Percentiles rank a stretch among this genome's conserved stretches.
phyloP scores from a whole-genome alignment of 208 protist genomes.

The Trypanosoma melophagium region DNA sequence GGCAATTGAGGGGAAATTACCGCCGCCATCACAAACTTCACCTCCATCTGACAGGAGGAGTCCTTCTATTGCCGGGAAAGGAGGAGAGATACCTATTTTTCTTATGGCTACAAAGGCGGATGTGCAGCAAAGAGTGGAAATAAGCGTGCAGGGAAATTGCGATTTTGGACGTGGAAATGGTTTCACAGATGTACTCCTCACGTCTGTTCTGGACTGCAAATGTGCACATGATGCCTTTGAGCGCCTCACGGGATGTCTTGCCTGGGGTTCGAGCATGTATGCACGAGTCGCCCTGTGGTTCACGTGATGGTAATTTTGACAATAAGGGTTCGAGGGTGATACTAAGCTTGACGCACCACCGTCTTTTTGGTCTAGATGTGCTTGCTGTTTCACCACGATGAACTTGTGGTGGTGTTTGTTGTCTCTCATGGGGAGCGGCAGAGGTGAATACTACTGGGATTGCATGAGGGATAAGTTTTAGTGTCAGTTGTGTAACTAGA shows the following conservation, averaged over 20 bases:
- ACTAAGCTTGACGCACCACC: too few relatives aligned
- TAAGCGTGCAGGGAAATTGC: neutral
- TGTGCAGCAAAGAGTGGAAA: neutral
- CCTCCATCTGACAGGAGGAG: neutral
- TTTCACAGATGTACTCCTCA: constrained; percentile 10
- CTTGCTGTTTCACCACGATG: too few relatives aligned
- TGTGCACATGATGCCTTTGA: constrained; percentile 6
- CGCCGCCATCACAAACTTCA: neutral
- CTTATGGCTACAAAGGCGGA: constrained; percentile 10
- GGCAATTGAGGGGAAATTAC: too few relatives aligned
- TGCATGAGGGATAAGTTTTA: too few relatives aligned
- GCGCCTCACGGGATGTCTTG: neutral
- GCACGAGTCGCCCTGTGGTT: neutral
- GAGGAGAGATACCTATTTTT: neutral
- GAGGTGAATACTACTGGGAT: too few relatives aligned
- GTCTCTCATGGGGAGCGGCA: too few relatives aligned
- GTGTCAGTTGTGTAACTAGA: too few relatives aligned
- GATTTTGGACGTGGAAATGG: constrained; percentile 5
- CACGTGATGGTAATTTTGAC: neutral
- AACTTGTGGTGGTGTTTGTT: too few relatives aligned
- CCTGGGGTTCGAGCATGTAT: neutral
- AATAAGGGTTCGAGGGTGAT: too few relatives aligned
- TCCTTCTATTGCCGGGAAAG: neutral
- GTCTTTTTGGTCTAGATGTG: too few relatives aligned
- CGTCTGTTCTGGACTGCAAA: neutral